Evolutionary conservation across 73 alveolate species (phyloP).

Genomic region (Stentor roeselii): DNA sequence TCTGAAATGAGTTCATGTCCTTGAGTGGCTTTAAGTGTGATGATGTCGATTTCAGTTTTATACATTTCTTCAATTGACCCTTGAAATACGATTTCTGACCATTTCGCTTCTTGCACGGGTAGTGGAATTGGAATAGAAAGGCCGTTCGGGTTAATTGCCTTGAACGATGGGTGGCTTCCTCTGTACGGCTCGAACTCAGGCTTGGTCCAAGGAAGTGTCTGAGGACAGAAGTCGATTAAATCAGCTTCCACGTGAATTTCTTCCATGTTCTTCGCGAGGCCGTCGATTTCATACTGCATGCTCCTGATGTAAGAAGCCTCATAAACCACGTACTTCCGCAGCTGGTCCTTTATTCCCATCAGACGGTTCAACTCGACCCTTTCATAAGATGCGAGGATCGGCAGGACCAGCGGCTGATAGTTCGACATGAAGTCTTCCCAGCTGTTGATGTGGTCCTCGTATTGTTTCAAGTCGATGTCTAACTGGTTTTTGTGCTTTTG

Average conservation of each 20-base stretch:
- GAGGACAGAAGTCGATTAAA: background rate
- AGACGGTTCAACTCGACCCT: background rate
- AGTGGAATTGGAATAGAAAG: background rate
- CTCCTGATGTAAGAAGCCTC: constrained; percentile 31
- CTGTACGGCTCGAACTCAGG: constrained; percentile 14
- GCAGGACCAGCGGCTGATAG: background rate
- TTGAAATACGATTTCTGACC: background rate
- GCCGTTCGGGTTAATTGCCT: background rate
- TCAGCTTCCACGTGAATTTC: background rate
- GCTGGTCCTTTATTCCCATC: background rate
- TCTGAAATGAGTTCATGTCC: constrained; percentile 5
- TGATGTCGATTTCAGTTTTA: background rate
- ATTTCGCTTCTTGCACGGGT: background rate
- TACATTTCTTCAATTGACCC: background rate
- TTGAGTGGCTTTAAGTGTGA: background rate
- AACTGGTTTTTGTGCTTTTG: background rate
- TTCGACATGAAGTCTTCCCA: background rate
- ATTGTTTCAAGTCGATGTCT: background rate
- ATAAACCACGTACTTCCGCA: constrained; percentile 23
- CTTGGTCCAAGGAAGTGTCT: background rate
- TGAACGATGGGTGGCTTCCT: constrained; percentile 5
- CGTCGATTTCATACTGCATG: constrained; percentile 31
- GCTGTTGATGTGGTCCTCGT: background rate
- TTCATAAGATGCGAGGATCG: constrained; percentile 3
- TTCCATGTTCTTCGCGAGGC: constrained; percentile 23